A percentile compares a stretch with the other conserved stretches of the same genome.
phyloP scores from a whole-genome alignment of 306 rosid genomes.

The Casuarina equisetifolia region DNA sequence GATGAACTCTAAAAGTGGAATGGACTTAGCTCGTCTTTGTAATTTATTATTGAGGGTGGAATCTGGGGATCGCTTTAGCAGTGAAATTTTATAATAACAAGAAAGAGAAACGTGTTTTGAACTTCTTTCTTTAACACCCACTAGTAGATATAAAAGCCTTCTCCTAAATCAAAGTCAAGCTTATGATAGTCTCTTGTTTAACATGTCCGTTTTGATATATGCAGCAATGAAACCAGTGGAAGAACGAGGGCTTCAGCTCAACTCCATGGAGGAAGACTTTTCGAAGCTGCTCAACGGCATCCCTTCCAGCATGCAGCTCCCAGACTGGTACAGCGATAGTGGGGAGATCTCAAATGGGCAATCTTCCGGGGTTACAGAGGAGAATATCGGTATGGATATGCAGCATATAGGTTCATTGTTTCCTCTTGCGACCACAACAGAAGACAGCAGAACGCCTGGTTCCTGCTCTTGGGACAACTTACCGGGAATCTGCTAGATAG shows the following conservation, averaged over 20 bases:
- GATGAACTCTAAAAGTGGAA: background rate
- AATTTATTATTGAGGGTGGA: too few relatives aligned
- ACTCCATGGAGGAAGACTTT: conserved; percentile 52
- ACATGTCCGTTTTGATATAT: background rate
- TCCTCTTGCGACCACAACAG: conserved; percentile 52
- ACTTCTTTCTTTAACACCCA: background rate
- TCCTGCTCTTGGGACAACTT: conserved; percentile 71
- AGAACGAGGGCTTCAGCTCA: conserved; percentile 38
- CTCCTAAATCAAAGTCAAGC: too few relatives aligned
- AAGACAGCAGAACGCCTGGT: conserved; percentile 36
- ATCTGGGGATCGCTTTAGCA: too few relatives aligned
- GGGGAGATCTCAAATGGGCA: conserved; percentile 44
- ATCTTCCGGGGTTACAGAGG: conserved; percentile 44
- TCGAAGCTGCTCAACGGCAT: conserved; percentile 51
- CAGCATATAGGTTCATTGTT: conserved; percentile 63
- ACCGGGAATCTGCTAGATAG: conserved; percentile 55
- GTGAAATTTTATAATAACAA: background rate
- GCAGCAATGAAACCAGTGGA: conserved; percentile 55
- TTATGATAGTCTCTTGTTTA: background rate
- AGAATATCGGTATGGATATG: conserved; percentile 49
- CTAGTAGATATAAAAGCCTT: background rate
- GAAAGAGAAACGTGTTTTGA: background rate
- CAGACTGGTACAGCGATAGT: conserved; percentile 48
- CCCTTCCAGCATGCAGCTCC: conserved; percentile 44
- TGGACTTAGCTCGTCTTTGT: background rate